phyloP scores from a whole-genome alignment of 108 stramenopile species.

The Cyclotella kingstonii region DNA sequence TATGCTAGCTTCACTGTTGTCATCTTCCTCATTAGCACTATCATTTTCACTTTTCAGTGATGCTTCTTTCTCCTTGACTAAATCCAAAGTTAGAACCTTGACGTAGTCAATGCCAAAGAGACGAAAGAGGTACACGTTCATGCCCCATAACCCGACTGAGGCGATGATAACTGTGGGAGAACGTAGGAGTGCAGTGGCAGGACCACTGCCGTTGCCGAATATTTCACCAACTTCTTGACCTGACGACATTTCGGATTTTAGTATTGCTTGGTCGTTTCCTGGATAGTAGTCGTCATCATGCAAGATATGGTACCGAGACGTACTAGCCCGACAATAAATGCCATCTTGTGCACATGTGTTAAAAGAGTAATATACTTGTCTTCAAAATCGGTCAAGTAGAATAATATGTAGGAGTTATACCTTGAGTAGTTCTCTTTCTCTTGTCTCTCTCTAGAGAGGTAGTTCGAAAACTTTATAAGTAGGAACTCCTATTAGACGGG shows the following conservation, averaged over 20 bases:
- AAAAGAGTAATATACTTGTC: too few relatives aligned
- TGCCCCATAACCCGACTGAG: constrained; percentile 80
- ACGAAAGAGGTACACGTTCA: constrained; percentile 83
- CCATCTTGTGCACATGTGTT: too few relatives aligned
- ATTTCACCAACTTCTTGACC: constrained; percentile 86
- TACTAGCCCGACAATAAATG: too few relatives aligned
- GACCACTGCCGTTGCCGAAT: constrained; percentile 72
- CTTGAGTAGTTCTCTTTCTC: too few relatives aligned
- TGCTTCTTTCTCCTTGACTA: constrained; percentile 53
- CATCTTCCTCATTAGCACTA: constrained; percentile 28
- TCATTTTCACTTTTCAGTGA: not conserved
- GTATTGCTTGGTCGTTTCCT: too few relatives aligned
- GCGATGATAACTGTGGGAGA: constrained; percentile 82
- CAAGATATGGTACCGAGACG: too few relatives aligned
- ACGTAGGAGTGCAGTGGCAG: constrained; percentile 80
- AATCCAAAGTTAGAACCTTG: constrained; percentile 69
- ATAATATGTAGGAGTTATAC: too few relatives aligned
- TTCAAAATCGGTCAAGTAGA: too few relatives aligned
- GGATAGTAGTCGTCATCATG: too few relatives aligned
- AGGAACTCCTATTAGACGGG: too few relatives aligned
- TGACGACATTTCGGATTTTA: constrained; percentile 55
- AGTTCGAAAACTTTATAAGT: too few relatives aligned
- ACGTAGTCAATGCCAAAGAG: constrained; percentile 77
- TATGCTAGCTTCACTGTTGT: constrained; percentile 6
- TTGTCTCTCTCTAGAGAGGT: too few relatives aligned